Base-by-base conservation (phyloP, 805 yeast species). In the Suhomyces xylopsoci region DNA sequence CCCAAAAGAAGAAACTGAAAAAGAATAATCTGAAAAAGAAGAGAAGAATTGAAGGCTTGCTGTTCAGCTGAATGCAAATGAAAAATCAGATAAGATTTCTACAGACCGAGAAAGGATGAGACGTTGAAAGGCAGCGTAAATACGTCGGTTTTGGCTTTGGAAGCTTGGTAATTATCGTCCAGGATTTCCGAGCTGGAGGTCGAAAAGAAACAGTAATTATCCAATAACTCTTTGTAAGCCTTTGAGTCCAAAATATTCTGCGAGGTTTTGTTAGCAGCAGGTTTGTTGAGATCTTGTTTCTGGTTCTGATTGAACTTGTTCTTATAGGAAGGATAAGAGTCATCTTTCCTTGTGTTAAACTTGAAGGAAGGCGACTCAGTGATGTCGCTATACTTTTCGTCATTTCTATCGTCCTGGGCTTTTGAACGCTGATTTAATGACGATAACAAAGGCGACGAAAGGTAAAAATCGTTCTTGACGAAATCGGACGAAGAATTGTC, bases 191-290 rank as follows among this genome's bases (percentile, higher is more conserved):
- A 19, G 5, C 17, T 30, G 7, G 56, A 45, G n/a, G 59, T 58
- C 3, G 69, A 59, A 51, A 80, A 84, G 59, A 85, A 85, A 58
- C 90, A 85, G 60, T 81, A 85, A 26, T 80, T 77, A 47, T 83
- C 83, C 49, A 85, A 65, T 19, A 84, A 65, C 53, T 83, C 81
- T 56, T 80, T 78, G 60, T 84, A 84, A 0, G 83, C 71, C 58
- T 78, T 76, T 5, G 86, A 77, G 58, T 81, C 74, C 50, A 79
- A 30, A 9, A 20, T 10, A 41, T 28, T 51, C 6, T 15, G 46
- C 45, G 17, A 17, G 5, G 7, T 32, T 22, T 19, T 30, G 32
- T 14, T 17, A 24, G 14, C 14, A n/a, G 41, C 30, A 22, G 26
- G 45, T n/a, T 42, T 24, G 26, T 46, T 17, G 7, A n/a, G 28